phyloP scores from a whole-genome alignment of 2,329 filamentous ascomycete species.

The Metarhizium guizhouense region DNA sequence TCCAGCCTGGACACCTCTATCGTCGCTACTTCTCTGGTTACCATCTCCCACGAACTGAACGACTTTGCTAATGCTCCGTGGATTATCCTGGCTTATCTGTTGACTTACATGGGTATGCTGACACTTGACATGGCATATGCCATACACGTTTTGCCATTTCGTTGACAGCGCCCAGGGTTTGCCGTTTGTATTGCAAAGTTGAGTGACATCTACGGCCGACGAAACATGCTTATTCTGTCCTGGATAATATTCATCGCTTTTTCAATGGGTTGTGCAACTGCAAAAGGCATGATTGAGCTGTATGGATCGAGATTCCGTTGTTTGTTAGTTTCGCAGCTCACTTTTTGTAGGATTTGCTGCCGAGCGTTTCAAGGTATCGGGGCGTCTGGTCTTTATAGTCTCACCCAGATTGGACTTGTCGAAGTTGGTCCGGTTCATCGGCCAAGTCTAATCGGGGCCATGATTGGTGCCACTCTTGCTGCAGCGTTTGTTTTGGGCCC shows the following conservation, averaged over 20 bases:
- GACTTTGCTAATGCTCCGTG: constrained; percentile 45
- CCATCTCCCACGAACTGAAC: constrained; percentile 42
- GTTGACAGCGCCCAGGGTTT: constrained; percentile 31
- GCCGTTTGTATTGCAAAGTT: constrained; percentile 49
- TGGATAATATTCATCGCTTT: constrained; percentile 48
- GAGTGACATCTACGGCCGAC: constrained; percentile 50
- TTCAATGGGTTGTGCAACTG: constrained; percentile 43
- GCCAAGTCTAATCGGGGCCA: constrained; percentile 43
- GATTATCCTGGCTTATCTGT: constrained; percentile 46
- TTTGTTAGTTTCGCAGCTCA: constrained; percentile 9
- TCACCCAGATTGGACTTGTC: constrained; percentile 48
- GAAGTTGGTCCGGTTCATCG: constrained; percentile 45
- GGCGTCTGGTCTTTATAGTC: constrained; percentile 51
- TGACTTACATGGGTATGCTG: constrained; percentile 43
- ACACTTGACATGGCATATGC: neutral
- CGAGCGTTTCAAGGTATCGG: constrained; percentile 52
- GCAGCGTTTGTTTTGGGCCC: constrained; percentile 51
- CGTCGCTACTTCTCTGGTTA: constrained; percentile 48
- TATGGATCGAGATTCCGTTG: constrained; percentile 19
- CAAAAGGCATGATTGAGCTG: constrained; percentile 42
- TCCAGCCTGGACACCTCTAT: constrained; percentile 50
- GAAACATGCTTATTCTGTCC: constrained; percentile 37
- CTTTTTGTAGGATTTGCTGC: constrained; percentile 40
- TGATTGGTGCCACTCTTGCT: constrained; percentile 47
- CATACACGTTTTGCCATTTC: neutral